Evolutionary conservation across 805 yeast species (phyloP).

Genomic region (Tetrapisispora nanseiensis): DNA sequence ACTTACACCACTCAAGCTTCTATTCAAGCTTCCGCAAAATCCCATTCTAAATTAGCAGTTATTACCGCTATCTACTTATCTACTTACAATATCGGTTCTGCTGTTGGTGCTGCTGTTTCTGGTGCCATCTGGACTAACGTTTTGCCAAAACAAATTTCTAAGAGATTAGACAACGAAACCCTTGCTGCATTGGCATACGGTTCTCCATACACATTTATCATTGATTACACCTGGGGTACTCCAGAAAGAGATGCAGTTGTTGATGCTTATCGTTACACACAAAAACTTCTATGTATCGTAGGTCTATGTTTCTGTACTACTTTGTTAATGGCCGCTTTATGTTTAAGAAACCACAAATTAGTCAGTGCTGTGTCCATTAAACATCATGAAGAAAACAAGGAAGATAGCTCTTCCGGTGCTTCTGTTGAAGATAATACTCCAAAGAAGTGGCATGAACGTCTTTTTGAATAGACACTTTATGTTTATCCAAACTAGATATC

Average conservation of each 20-base stretch:
- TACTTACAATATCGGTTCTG: constrained; percentile 52
- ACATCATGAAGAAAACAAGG: background rate
- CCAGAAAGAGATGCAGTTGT: constrained; percentile 47
- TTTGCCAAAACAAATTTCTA: constrained; percentile 36
- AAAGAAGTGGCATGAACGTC: constrained; percentile 2
- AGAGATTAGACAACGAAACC: constrained; percentile 26
- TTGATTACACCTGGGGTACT: constrained; percentile 46
- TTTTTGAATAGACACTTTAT: background rate
- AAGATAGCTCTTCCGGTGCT: background rate
- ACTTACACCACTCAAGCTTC: constrained; percentile 56
- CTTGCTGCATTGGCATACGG: constrained; percentile 37
- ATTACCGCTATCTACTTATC: constrained; percentile 50
- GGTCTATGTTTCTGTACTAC: constrained; percentile 48
- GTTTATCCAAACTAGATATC: no score
- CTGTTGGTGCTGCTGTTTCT: constrained; percentile 52
- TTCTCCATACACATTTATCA: constrained; percentile 41
- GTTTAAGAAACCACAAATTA: constrained; percentile 45
- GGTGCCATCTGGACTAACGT: constrained; percentile 66
- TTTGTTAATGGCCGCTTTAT: constrained; percentile 37
- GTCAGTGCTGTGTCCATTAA: constrained; percentile 12
- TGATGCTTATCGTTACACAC: constrained; percentile 45
- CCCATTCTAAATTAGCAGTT: constrained; percentile 56
- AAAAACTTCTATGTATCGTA: constrained; percentile 43
- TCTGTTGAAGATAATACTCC: background rate
- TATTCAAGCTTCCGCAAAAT: constrained; percentile 43